phyloP scores from a whole-genome alignment of 2,329 filamentous ascomycete species.

The Alternaria atra region DNA sequence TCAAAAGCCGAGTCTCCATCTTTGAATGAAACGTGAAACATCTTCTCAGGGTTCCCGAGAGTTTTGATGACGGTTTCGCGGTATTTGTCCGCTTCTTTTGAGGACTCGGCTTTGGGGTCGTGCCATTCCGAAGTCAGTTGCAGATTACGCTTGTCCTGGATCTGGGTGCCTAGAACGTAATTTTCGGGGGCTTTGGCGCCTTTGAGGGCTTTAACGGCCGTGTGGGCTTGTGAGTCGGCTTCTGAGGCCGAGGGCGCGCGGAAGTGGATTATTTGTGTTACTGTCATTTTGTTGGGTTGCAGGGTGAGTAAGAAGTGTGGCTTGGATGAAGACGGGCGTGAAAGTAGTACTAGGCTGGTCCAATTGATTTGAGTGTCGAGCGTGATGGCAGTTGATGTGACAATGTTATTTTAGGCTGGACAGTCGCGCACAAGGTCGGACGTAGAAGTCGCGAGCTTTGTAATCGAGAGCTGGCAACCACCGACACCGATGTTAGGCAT shows the following conservation, averaged over 20 bases:
- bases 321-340: not conserved
- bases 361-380: not conserved
- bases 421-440: not conserved
- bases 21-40: constrained; percentile 1
- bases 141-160: not conserved
- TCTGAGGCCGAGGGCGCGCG: not conserved
- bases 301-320: not conserved
- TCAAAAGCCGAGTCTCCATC: not conserved
- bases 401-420: not conserved
- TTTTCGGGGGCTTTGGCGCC: constrained; percentile 9
- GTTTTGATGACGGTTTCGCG: not conserved
- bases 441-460: not conserved
- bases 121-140: constrained; percentile 14
- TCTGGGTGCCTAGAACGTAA: constrained; percentile 5
- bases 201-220: constrained; percentile 8
- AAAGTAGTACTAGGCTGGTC: not conserved
- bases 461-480: not conserved
- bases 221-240: not conserved
- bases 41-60: constrained; percentile 4
- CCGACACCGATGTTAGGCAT: not conserved
- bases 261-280: constrained; percentile 13
- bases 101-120: constrained; percentile 3
- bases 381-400: not conserved
- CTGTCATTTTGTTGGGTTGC: not conserved
- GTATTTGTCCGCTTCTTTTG: not conserved